phyloP scores from a whole-genome alignment of 2,329 filamentous ascomycete species.

The Penicillium digitatum region DNA sequence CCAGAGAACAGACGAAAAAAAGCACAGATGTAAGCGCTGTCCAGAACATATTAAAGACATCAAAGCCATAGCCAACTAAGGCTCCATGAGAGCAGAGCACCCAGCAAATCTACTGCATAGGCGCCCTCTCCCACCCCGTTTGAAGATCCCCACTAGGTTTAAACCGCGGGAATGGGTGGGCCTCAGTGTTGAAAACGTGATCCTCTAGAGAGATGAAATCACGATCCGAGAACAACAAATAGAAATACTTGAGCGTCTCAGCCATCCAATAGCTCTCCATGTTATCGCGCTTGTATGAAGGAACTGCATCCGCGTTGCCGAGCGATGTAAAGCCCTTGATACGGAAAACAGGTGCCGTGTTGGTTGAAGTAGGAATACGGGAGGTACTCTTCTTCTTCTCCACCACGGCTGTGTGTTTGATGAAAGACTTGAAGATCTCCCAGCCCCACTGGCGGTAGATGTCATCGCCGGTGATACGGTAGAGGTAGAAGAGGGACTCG shows the following conservation, averaged over 20 bases:
- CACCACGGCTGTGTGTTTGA: slow-evolving; percentile 75
- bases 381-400: slow-evolving; percentile 53
- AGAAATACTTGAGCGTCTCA: slow-evolving; percentile 97
- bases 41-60: neutral
- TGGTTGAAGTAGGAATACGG: slow-evolving; percentile 7
- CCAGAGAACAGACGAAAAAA: neutral
- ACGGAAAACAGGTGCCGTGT: slow-evolving; percentile 14
- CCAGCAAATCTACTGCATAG: slow-evolving; percentile 3
- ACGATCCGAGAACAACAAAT: slow-evolving; percentile 81
- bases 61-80: neutral
- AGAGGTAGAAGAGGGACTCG: slow-evolving; percentile 98
- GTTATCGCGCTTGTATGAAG: slow-evolving; percentile 71
- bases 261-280: slow-evolving; percentile 99
- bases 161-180: slow-evolving; percentile 84
- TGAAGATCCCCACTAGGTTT: slow-evolving; percentile 57
- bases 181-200: slow-evolving; percentile 93
- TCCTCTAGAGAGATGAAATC: slow-evolving; percentile 80
- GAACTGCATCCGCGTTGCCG: slow-evolving; percentile 67
- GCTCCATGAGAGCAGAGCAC: neutral
- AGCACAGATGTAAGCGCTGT: neutral
- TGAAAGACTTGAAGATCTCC: slow-evolving; percentile 94
- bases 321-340: slow-evolving; percentile 73
- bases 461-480: slow-evolving; percentile 87
- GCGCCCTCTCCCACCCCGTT: slow-evolving; percentile 40
- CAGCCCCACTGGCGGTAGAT: slow-evolving; percentile 95